Base-by-base conservation (phyloP, 306 rosid genomes). In the Cicer chorassanicum region DNA sequence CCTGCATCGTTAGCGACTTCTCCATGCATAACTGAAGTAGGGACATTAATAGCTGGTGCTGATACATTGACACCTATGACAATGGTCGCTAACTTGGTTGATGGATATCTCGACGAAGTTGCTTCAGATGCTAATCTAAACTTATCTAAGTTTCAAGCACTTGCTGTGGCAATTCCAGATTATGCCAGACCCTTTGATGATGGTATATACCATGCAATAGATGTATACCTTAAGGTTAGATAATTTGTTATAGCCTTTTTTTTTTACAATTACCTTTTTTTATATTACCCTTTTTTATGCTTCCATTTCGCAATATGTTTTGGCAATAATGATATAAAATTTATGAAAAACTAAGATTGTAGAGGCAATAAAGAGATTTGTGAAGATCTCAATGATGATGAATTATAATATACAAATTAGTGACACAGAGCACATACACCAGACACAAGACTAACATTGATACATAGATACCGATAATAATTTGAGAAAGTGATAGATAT, bases 101-200 rank as follows among this genome's bases (percentile, higher is more conserved):
- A 92, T 77, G 94, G 91, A 75, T 92, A 88, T 77, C 96, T 92
- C 41, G 88, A 94, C 5, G 94, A 92, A 84, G 98, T 89, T 49
- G 92, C 96, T 51, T 91, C 92, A 12, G 98, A 92, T 81, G 83
- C 89, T 60, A 88, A 92, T 82, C 65, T 92, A 72, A 92, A 81
- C 85, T 68, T 86, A 77, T 79, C 88, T 1, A 90, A 92, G 80
- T 92, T 92, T 79, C 94, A 87, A 67, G 83, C 96, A 7, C 92
- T 92, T 76, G 94, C 94, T 69, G 86, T 88, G 68, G 84, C 83
- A 36, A 70, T 92, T 80, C 96, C 98, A 42, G 98, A 92, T 70
- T 90, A 88, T 82, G 88, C 92, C 38, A 90, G 96, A 76, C 87
- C 92, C 11, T 71, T 87, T 40, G 90, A 88, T 79, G 98, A 92